phyloP scores from a whole-genome alignment of 495 filamentous ascomycete genomes.

The Xylaria grammica region DNA sequence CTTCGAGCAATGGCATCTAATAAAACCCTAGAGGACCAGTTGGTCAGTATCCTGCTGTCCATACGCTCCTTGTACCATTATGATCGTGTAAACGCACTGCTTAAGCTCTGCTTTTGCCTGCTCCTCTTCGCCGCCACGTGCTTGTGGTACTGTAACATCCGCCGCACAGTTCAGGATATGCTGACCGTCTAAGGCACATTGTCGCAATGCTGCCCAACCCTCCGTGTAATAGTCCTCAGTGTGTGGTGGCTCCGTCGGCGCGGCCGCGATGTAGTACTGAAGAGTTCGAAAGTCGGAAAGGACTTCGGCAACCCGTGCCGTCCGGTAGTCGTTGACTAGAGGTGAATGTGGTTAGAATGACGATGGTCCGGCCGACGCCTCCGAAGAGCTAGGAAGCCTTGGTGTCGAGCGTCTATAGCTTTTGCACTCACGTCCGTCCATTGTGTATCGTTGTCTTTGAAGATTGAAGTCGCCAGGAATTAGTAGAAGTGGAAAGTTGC shows the following conservation, averaged over 20 bases:
- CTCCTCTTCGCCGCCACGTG: slow-evolving; percentile 65
- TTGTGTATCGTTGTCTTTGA: slow-evolving; percentile 25
- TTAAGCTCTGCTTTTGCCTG: slow-evolving; percentile 74
- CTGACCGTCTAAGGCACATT: slow-evolving; percentile 77
- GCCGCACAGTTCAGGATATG: slow-evolving; percentile 67
- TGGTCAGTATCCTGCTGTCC: slow-evolving; percentile 27
- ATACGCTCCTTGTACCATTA: not conserved
- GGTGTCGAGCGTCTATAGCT: slow-evolving; percentile 8
- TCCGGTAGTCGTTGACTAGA: slow-evolving; percentile 83
- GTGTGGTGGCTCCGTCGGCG: slow-evolving; percentile 60
- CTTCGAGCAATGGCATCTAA: slow-evolving; percentile 78
- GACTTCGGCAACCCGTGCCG: slow-evolving; percentile 79
- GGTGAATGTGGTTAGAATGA: slow-evolving; percentile 35
- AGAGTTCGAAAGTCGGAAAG: slow-evolving; percentile 85
- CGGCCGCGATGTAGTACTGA: slow-evolving; percentile 78
- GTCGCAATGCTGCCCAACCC: slow-evolving; percentile 76
- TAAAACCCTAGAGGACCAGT: slow-evolving; percentile 62
- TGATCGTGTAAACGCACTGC: slow-evolving; percentile 59
- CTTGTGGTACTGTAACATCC: slow-evolving; percentile 67
- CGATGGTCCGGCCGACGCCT: slow-evolving; percentile 18
- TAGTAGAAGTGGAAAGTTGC: not conserved
- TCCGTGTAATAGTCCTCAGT: slow-evolving; percentile 77
- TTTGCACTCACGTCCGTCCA: slow-evolving; percentile 44
- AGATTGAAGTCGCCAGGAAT: slow-evolving; percentile 19
- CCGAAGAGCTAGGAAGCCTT: slow-evolving; percentile 15